Evolutionary conservation across 164 flowering plant species (phyloP).

Genomic region (Chimonanthus salicifolius): DNA sequence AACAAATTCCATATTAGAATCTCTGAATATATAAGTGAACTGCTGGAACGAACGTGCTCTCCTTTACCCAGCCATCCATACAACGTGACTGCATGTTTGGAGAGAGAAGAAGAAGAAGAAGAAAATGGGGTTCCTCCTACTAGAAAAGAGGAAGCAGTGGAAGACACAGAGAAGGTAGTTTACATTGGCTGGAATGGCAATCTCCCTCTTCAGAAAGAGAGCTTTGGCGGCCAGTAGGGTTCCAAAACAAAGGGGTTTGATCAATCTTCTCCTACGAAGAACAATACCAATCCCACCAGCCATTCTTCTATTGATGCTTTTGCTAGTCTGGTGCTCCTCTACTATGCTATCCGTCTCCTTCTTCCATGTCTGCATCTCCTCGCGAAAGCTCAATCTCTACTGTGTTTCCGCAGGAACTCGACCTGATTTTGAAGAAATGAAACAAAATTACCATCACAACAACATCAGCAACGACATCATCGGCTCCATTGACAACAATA

Average conservation of each 20-base stretch:
- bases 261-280: slow-evolving; percentile 2
- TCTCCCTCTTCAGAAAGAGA: slow-evolving; percentile 4
- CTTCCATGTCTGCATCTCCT: slow-evolving; percentile 61
- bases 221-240: not conserved
- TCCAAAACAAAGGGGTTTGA: not conserved
- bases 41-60: not conserved
- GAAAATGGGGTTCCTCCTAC: not conserved
- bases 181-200: not conserved
- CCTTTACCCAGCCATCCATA: not conserved
- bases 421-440: slow-evolving; percentile 18
- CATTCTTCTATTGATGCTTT: slow-evolving; percentile 29
- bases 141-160: not conserved
- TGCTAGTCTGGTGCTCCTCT: slow-evolving; percentile 58
- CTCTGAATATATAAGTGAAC: not conserved
- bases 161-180: not conserved
- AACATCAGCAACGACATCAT: not conserved
- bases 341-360: slow-evolving; percentile 50
- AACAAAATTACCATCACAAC: not conserved
- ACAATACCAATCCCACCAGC: slow-evolving; percentile 7
- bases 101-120: not conserved
- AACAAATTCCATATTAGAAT: too few relatives aligned
- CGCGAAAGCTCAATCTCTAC: slow-evolving; percentile 63
- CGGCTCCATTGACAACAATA: too few relatives aligned
- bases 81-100: slow-evolving; percentile 1
- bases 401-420: slow-evolving; percentile 65